A percentile compares a stretch with the other conserved stretches of the same genome.
Conservation (phyloP, 106 monocot species). For the Apostasia shenzhenica region DNA sequence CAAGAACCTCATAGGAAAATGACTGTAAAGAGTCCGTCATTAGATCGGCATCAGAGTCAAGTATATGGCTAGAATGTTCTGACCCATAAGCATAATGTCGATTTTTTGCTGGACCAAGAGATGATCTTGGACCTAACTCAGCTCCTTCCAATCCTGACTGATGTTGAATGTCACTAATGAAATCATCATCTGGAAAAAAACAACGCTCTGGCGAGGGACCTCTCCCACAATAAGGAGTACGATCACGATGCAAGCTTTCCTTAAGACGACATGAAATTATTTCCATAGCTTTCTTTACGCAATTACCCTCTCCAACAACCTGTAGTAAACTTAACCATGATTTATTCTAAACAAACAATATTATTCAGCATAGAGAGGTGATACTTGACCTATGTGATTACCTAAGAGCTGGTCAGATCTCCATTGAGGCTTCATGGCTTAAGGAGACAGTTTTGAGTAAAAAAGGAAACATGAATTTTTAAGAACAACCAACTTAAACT, state of each 20-base stretch:
- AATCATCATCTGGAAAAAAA: conserved; percentile 57
- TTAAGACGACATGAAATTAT: conserved; percentile 78
- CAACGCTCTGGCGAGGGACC: conserved; percentile 51
- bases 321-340: conserved; percentile 13
- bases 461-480: no score
- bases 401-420: background rate
- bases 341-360: background rate
- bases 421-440: background rate
- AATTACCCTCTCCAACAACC: conserved; percentile 80
- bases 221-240: conserved; percentile 70
- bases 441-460: background rate
- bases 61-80: conserved; percentile 33
- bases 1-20: conserved; percentile 42
- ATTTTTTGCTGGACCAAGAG: conserved; percentile 23
- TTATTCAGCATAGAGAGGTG: background rate
- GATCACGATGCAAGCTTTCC: conserved; percentile 93
- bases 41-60: conserved; percentile 48
- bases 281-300: conserved; percentile 82
- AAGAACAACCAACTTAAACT: no score
- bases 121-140: conserved; percentile 40
- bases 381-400: background rate
- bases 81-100: conserved; percentile 36
- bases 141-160: conserved; percentile 38
- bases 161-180: conserved; percentile 21
- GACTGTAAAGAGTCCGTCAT: conserved; percentile 26